A percentile compares a stretch with the other conserved stretches of the same genome.
Conservation (phyloP, 371 early-diverging fungal genomes). For the Mucor ambiguus region DNA sequence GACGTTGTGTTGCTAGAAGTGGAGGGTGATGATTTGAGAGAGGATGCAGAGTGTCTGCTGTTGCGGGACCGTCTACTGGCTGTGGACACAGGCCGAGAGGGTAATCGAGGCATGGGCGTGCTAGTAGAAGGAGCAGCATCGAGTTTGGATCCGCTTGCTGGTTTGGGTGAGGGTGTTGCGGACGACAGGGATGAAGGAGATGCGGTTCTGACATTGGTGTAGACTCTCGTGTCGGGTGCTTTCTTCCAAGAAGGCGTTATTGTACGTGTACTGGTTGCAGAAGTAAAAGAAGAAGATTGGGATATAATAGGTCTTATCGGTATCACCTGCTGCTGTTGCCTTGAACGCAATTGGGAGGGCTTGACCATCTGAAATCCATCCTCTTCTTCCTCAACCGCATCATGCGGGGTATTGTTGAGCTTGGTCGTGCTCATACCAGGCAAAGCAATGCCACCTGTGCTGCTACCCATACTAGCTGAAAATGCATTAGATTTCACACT, state of each 20-base stretch:
- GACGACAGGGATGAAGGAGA: neutral
- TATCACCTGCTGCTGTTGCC: constrained; percentile 6
- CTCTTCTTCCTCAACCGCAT: constrained; percentile 23
- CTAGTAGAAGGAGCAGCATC: constrained; percentile 23
- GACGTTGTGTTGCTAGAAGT: neutral
- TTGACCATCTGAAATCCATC: constrained; percentile 47
- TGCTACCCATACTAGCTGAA: neutral
- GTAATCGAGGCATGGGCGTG: constrained; percentile 44
- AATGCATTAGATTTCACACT: neutral
- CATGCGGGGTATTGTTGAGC: neutral
- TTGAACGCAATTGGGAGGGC: constrained; percentile 42
- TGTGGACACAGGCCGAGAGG: constrained; percentile 37
- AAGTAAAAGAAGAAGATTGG: neutral
- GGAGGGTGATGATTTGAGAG: neutral
- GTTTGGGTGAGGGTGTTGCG: neutral
- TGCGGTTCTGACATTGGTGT: neutral
- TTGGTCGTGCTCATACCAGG: constrained; percentile 13
- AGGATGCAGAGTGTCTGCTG: neutral
- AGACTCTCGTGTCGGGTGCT: neutral
- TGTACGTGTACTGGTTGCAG: neutral
- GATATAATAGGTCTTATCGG: neutral
- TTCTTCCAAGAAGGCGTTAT: constrained; percentile 8
- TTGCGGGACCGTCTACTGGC: constrained; percentile 27
- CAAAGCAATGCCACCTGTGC: constrained; percentile 12
- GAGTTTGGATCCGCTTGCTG: neutral